A percentile compares a stretch with the other conserved stretches of the same genome.
Conservation (phyloP, 2,329 filamentous ascomycete genomes). For the Exophiala aquamarina region DNA sequence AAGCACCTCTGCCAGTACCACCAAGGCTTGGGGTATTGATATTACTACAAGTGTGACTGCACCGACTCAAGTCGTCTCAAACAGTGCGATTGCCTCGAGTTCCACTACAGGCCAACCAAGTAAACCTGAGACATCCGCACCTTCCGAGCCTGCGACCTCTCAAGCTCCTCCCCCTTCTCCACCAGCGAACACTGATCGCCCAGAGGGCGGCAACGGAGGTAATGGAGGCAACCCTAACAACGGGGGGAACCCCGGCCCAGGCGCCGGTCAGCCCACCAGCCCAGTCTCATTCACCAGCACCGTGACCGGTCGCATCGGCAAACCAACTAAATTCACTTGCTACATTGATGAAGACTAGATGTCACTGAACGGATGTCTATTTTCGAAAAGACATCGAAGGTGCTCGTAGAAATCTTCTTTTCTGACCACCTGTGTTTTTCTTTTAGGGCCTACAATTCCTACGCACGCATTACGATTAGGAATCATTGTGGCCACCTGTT, state of each 20-base stretch:
- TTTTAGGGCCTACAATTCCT: too few relatives aligned
- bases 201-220: neutral
- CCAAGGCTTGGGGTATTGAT: conserved; percentile 14
- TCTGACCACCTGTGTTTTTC: too few relatives aligned
- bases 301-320: conserved; percentile 22
- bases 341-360: conserved; percentile 16
- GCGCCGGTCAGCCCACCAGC: conserved; percentile 4
- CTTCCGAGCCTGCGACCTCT: conserved; percentile 2
- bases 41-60: conserved; percentile 30
- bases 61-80: conserved; percentile 13
- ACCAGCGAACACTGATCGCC: neutral
- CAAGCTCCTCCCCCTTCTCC: neutral
- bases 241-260: neutral
- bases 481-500: too few relatives aligned
- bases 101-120: neutral
- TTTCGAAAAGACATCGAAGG: too few relatives aligned
- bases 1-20: conserved; percentile 2
- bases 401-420: too few relatives aligned
- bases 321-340: conserved; percentile 21
- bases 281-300: conserved; percentile 25
- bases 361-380: too few relatives aligned
- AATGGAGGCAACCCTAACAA: too few relatives aligned
- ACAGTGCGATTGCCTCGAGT: conserved; percentile 17
- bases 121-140: neutral
- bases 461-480: too few relatives aligned